phyloP scores from a whole-genome alignment of 116 monocot species.

The Posidonia oceanica region DNA sequence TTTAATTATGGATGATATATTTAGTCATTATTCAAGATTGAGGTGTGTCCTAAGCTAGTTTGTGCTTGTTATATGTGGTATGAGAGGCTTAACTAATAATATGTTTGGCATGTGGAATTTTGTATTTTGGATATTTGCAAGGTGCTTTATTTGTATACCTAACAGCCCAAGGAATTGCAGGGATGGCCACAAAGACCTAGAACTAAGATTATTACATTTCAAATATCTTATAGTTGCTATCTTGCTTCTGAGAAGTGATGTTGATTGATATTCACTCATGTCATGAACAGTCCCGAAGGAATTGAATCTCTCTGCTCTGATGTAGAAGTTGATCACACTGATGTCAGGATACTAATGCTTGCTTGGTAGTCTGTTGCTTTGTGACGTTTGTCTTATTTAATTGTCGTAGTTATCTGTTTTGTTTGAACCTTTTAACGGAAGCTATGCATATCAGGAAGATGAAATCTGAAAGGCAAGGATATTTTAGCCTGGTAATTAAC shows the following conservation, averaged over 20 bases:
- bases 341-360: conserved; percentile 93
- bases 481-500: conserved; percentile 58
- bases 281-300: conserved; percentile 68
- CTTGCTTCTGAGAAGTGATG: too few species aligned
- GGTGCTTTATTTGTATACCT: too few species aligned
- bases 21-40: background rate
- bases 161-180: too few species aligned
- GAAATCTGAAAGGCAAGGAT: conserved; percentile 82
- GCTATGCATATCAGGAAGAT: conserved; percentile 58
- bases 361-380: conserved; percentile 50
- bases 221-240: too few species aligned
- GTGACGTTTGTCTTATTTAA: background rate
- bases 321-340: conserved; percentile 72
- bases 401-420: background rate
- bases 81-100: background rate
- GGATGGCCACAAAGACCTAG: too few species aligned
- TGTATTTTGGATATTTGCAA: background rate
- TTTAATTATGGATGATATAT: background rate
- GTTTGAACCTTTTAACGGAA: background rate
- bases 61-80: background rate
- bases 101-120: background rate
- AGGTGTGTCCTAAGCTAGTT: background rate
- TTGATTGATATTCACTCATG: background rate
- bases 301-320: conserved; percentile 78
- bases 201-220: background rate